Evolutionary conservation across 345 rosid genomes (phyloP), one percentile per base, ranked within the genome.

Genomic region (Eucalyptus tenuipes): DNA sequence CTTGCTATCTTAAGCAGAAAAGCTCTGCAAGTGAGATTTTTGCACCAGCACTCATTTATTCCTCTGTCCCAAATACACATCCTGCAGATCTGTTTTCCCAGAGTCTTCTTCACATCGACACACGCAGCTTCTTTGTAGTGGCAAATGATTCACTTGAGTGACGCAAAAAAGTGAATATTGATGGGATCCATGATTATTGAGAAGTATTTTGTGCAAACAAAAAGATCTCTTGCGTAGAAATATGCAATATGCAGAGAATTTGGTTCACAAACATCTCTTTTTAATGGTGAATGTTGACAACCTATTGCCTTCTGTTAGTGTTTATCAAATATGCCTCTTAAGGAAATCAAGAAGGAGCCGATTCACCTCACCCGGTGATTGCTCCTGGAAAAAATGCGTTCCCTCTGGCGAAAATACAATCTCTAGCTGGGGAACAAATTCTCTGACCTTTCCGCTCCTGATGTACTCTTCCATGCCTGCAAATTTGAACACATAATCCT

Each of bases 381-480:
- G 91, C 44, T 88, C 90, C 59, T 42, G 90, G 59, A 87, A 37
- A 85, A 88, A 90, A 88, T 87, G 91, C 12, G 68, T 64, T 86
- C 88, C 91, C 33, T 90, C 90, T 1, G 88, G 85, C 17, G 79
- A 20, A 50, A 49, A 86, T 50, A 86, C 80, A 25, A 91, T 89
- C 88, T 94, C 96, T 88, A 95, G 86, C 68, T 91, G 82, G 15
- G 94, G 94, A 11, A 92, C 94, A 91, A 90, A 87, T 22, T 93
- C 89, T 31, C 90, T 94, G 17, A 87, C 92, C 86, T 90, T 88
- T 52, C 93, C 93, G 7, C 90, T 89, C 91, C 85, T 89, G 89
- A 94, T 89, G 88, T 90, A 94, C 31, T 92, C 94, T 81, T 93
- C 95, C 89, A 91, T 91, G 85, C 95, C 95, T 2, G 93, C 94